Base-by-base conservation (phyloP, 306 rosid species). In the Rosa persica region DNA sequence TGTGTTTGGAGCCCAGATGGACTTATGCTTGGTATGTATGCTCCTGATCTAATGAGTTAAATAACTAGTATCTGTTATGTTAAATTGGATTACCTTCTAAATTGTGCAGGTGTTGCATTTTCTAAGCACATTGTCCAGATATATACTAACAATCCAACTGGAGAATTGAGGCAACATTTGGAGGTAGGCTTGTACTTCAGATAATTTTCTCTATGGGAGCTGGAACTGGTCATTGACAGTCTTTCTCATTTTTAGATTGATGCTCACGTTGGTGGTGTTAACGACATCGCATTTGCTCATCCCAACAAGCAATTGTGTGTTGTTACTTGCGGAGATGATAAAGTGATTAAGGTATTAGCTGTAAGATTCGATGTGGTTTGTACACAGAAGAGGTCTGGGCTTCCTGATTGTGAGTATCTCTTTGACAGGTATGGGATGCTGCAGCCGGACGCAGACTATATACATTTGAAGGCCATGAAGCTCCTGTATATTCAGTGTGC, bases 1-100 rank as follows among this genome's bases (percentile, higher is more conserved):
- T 85, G 88, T 75, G 88, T 85, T 43, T 85, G 88, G 88, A 83
- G 83, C n/a, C 81, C 81, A 15, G 85, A 85, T 46, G 88, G 85
- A 57, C 76, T 74, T 73, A 85, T 85, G 88, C 81, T 81, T 57
- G 88, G 88, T 81, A 81, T 70, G 83, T n/a, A 67, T 27, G 30
- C 17, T 52, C 73, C 66, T 65, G 40, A 40, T 16, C 44, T 5
- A 47, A 19, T 6, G 65, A 15, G 60, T 42, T 47, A 62, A 3
- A 27, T 43, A 4, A 13, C 47, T 3, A 12, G 36, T 70, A 25
- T 23, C 11, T 51, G 67, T 55, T 22, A 25, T 48, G 55, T 73
- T 49, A 34, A 25, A n/a, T 25, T 42, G 27, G 7, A 57, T 16
- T 27, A 44, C 47, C 34, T 78, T 78, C 46, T 4, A 67, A 62